A percentile compares a stretch with the other conserved stretches of the same genome.
Conservation (phyloP, 306 rosid genomes). For the Erythrophleum fordii region DNA sequence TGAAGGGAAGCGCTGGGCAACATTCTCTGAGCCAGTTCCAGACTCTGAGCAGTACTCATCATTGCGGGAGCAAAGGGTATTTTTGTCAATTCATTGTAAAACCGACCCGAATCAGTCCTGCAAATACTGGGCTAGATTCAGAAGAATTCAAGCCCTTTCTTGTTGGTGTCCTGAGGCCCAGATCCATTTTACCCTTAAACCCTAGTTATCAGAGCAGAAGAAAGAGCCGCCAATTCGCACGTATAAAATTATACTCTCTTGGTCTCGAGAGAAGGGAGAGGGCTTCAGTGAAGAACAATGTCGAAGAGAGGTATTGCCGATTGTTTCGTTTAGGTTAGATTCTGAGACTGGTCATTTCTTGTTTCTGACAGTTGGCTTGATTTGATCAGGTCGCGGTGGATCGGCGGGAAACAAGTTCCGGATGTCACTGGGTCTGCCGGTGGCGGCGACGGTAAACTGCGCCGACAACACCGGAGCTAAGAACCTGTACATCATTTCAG, state of each 20-base stretch:
- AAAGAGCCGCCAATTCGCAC: not conserved
- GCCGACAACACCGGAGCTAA: constrained; percentile 92
- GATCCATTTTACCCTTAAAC: not conserved
- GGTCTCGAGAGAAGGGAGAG: not conserved
- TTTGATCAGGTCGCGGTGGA: constrained; percentile 73
- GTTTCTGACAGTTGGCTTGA: not conserved
- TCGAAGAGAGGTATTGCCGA: constrained; percentile 59
- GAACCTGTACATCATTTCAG: constrained; percentile 90
- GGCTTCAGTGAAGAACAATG: constrained; percentile 42
- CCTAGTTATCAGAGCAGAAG: not conserved
- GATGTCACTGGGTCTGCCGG: constrained; percentile 94
- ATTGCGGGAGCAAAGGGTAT: no score
- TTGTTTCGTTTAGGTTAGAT: not conserved
- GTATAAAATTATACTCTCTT: not conserved
- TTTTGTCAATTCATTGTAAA: no score
- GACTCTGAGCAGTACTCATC: not conserved
- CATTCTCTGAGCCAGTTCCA: constrained; percentile 26
- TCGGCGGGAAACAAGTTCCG: constrained; percentile 89
- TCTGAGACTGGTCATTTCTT: not conserved
- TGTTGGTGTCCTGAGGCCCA: not conserved
- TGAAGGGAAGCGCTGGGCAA: constrained; percentile 25
- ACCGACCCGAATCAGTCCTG: no score
- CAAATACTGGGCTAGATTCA: not conserved
- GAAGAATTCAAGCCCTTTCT: not conserved
- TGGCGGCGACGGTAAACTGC: constrained; percentile 95